Evolutionary conservation across 768 basidiomycete genomes (phyloP).

Genomic region (Auriculariales sp.): DNA sequence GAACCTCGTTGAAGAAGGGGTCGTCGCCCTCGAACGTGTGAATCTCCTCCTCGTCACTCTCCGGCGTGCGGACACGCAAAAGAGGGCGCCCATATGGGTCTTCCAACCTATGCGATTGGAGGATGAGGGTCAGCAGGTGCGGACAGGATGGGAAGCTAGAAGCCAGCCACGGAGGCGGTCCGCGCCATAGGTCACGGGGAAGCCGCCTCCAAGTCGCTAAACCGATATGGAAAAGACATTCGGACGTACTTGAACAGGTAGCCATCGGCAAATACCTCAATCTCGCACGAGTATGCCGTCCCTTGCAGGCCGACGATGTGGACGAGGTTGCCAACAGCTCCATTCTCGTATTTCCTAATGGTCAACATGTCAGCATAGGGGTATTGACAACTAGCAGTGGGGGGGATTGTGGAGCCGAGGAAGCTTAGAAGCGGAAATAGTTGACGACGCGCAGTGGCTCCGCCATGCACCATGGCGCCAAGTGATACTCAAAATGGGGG

Average conservation of each 20-base stretch:
- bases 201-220: neutral
- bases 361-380: too few relatives aligned
- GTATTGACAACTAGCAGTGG: too few relatives aligned
- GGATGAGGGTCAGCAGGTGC: neutral
- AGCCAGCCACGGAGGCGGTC: neutral
- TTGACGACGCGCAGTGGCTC: too few relatives aligned
- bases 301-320: conserved; percentile 89
- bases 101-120: conserved; percentile 37
- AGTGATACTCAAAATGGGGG: too few relatives aligned
- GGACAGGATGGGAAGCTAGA: neutral
- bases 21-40: conserved; percentile 69
- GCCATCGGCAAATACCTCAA: conserved; percentile 89
- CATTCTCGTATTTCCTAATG: conserved; percentile 95
- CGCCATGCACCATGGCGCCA: too few relatives aligned
- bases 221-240: neutral
- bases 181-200: neutral
- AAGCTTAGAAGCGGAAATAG: too few relatives aligned
- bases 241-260: conserved; percentile 60
- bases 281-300: conserved; percentile 83
- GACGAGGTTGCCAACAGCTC: conserved; percentile 84
- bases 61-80: conserved; percentile 73
- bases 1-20: conserved; percentile 86
- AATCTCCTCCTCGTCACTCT: conserved; percentile 60
- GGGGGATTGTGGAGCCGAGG: too few relatives aligned
- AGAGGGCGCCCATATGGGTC: conserved; percentile 91